Percentiles rank a stretch among this genome's conserved stretches.
These are phyloP conservation scores for Geranomyces michiganensis DNA, from an alignment of 192 early-diverging fungal species.

Conservation along the genomic window DNA sequence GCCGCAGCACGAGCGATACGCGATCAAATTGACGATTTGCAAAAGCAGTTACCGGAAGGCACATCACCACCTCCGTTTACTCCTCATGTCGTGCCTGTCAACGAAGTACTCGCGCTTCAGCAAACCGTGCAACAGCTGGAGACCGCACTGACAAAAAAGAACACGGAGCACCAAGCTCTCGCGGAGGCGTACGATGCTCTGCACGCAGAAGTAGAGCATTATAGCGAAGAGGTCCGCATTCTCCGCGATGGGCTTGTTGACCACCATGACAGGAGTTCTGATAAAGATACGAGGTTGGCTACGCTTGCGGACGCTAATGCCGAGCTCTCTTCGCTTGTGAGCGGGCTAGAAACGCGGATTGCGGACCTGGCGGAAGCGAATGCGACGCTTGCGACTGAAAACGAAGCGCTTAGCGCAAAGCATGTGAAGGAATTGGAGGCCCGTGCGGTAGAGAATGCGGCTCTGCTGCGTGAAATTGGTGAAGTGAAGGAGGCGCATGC, in stretches of 20 bases:
- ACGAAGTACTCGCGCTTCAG: not conserved
- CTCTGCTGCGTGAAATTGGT: not conserved
- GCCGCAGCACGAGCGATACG: not conserved
- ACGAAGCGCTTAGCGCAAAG: not conserved
- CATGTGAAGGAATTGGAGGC: conserved; percentile 8
- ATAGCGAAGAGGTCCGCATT: not conserved
- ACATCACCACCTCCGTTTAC: not conserved
- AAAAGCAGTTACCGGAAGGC: not conserved
- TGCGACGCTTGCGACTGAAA: not conserved
- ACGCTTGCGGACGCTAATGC: not conserved
- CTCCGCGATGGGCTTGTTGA: conserved; percentile 1
- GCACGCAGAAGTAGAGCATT: conserved; percentile 8
- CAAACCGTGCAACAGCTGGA: not conserved
- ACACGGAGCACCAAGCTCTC: not conserved
- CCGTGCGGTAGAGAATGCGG: not conserved
- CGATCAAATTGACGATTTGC: conserved; percentile 2
- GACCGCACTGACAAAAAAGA: not conserved
- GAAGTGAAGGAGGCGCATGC: not conserved
- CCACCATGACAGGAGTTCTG: not conserved
- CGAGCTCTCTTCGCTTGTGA: not conserved
- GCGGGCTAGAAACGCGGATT: not conserved
- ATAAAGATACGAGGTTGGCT: not conserved
- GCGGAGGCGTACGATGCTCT: not conserved
- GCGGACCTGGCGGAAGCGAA: conserved; percentile 2
- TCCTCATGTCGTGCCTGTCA: not conserved